Percentiles rank a stretch among this genome's conserved stretches.
Conservation (phyloP, 164 flowering plant species). For the Annona cherimola region DNA sequence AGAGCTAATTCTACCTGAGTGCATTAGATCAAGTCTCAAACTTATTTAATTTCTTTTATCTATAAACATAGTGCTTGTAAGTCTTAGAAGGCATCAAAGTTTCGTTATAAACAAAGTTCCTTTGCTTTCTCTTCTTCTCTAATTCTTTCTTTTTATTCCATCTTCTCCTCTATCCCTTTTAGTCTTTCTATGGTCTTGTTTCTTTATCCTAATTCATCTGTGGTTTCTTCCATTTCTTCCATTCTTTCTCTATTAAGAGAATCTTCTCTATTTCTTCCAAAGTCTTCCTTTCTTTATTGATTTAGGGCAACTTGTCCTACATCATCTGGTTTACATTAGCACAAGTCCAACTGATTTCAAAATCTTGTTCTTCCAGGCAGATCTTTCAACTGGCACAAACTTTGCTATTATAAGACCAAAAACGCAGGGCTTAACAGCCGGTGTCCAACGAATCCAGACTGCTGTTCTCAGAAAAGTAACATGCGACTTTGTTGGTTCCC, state of each 20-base stretch:
- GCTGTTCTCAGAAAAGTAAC: conserved; percentile 12
- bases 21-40: too few relatives aligned
- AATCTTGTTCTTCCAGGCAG: conserved; percentile 29
- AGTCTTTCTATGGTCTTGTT: not conserved
- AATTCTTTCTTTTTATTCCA: not conserved
- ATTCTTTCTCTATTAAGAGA: too few relatives aligned
- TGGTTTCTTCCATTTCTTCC: too few relatives aligned
- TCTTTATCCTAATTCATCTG: not conserved
- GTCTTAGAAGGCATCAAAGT: too few relatives aligned
- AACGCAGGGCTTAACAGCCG: conserved; percentile 8
- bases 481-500: conserved; percentile 7
- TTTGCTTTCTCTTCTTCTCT: not conserved
- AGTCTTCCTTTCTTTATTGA: too few relatives aligned
- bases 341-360: not conserved
- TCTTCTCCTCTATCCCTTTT: not conserved
- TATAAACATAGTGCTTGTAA: too few relatives aligned
- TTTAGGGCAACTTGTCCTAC: too few relatives aligned
- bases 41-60: too few relatives aligned
- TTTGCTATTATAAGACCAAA: conserved; percentile 11
- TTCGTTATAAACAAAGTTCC: too few relatives aligned
- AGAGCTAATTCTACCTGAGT: too few relatives aligned
- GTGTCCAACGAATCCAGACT: conserved; percentile 5
- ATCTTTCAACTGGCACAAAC: conserved; percentile 21
- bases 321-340: not conserved
- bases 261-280: too few relatives aligned